Base-by-base conservation (phyloP, 2,329 filamentous ascomycete genomes). In the Claviceps pazoutovae region DNA sequence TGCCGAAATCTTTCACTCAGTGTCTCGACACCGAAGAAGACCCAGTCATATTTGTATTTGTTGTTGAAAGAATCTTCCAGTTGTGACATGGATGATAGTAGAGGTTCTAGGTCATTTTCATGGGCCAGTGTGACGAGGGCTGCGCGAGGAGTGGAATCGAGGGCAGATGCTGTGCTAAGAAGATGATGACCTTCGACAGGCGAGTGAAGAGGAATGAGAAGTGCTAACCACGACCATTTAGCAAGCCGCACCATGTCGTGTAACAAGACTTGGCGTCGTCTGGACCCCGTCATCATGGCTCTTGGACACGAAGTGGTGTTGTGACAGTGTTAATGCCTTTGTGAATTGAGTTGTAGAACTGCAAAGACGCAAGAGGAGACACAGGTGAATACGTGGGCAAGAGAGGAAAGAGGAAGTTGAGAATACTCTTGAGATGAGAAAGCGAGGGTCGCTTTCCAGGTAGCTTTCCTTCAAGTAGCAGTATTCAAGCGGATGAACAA, bases 31-130 rank as follows among this genome's bases (percentile, higher is more conserved):
- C 90, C 93, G 74, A 93, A 88, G 70, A 94, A 91, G 43, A 86
- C 83, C 84, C 88, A 94, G 45, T 88, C 85, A 62, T 94, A 94
- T 60, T 85, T 84, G 71, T 88, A 85, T 57, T 87, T 88, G 62
- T 72, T 70, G 62, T 94, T 94, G 83, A 87, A 94, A 1, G 60
- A 60, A 4, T 62, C 57, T 52, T 70, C 67, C 3, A 70, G 56
- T 61, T 94, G 84, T 34, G 68, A 68, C 73, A 94, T 64, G 17
- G 65, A 64, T 21, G 58, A 62, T 44, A 68, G 56, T 26, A 67
- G 56, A 37, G 58, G 58, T 13, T 58, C 50, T 21, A 67, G 57
- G 46, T 68, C 66, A 30, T 58, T 34, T 46, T 68, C 63, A 45
- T 63, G 50, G 19, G 61, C 60, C 9, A 68, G 54, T 11, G 64